Conservation (phyloP, 2,329 filamentous ascomycete genomes). For the Colletotrichum sp. region DNA sequence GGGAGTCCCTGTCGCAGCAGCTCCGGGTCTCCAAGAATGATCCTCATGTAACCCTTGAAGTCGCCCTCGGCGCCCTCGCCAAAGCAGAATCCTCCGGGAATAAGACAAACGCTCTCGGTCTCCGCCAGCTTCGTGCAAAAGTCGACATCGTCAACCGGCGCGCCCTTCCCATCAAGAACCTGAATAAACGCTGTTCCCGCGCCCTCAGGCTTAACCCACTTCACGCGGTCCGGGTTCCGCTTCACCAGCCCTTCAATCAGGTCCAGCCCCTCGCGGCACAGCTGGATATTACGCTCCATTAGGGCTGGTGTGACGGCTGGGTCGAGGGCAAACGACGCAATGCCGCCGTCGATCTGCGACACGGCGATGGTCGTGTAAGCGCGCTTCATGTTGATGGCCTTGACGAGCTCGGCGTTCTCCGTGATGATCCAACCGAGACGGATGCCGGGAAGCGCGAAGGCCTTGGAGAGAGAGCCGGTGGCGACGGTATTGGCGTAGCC, state of each 20-base stretch:
- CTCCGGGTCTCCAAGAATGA: not conserved
- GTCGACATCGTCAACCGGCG: not conserved
- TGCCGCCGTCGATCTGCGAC: not conserved
- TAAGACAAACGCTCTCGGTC: not conserved
- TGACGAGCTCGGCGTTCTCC: not conserved
- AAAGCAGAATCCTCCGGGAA: not conserved
- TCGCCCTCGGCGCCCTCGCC: not conserved
- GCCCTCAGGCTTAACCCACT: not conserved
- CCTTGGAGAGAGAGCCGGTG: not conserved
- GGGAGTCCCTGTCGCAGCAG: not conserved
- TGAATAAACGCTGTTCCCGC: not conserved
- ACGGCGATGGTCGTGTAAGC: not conserved
- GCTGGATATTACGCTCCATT: not conserved
- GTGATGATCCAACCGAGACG: not conserved
- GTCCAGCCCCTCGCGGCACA: not conserved
- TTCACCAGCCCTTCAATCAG: not conserved
- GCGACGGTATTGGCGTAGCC: not conserved
- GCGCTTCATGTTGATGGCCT: not conserved
- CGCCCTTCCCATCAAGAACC: not conserved
- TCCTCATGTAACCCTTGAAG: not conserved
- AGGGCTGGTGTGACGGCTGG: not conserved
- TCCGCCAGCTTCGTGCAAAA: not conserved
- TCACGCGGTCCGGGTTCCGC: not conserved
- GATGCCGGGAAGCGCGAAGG: not conserved
- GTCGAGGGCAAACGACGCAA: not conserved